Percentiles rank a stretch among this genome's conserved stretches.
These are phyloP conservation scores for Taiozyma sp. DNA, from an alignment of 1,139 yeast genomes.

Conservation along the genomic window DNA sequence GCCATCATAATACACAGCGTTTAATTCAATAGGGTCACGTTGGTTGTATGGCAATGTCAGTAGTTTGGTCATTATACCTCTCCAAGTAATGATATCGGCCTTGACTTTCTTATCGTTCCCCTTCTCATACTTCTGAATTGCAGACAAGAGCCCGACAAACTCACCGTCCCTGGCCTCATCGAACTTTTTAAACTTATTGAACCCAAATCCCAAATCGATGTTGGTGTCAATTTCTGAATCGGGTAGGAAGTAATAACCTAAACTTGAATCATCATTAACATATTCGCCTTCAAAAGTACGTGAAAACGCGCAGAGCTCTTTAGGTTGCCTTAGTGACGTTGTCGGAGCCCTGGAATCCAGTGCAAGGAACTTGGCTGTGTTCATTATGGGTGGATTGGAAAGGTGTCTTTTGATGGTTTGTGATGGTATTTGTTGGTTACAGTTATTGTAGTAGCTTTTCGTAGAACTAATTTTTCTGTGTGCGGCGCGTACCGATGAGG, in stretches of 20 bases:
- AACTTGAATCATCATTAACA: slow-evolving; percentile 45
- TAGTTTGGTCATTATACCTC: slow-evolving; percentile 75
- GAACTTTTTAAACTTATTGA: slow-evolving; percentile 47
- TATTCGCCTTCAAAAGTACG: slow-evolving; percentile 43
- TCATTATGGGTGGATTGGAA: background rate
- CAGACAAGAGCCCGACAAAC: slow-evolving; percentile 52
- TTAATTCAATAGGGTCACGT: slow-evolving; percentile 56
- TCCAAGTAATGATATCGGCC: slow-evolving; percentile 72
- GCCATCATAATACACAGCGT: slow-evolving; percentile 68
- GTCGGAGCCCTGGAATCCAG: slow-evolving; percentile 45
- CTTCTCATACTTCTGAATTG: slow-evolving; percentile 53
- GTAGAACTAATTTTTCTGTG: too few species aligned
- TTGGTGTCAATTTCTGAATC: slow-evolving; percentile 52
- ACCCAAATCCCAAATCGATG: slow-evolving; percentile 64
- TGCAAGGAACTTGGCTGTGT: slow-evolving; percentile 30
- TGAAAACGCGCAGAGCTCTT: slow-evolving; percentile 59
- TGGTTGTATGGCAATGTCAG: slow-evolving; percentile 56
- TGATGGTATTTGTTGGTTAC: background rate
- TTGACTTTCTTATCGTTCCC: slow-evolving; percentile 41
- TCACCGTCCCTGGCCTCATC: slow-evolving; percentile 53
- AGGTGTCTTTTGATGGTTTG: too few species aligned
- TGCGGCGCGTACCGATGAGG: background rate
- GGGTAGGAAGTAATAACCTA: slow-evolving; percentile 75
- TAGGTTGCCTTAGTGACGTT: slow-evolving; percentile 66
- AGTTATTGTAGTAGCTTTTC: too few species aligned